Base-by-base conservation (phyloP, 176 grass and related monocot species). In the Oryza longistaminata region DNA sequence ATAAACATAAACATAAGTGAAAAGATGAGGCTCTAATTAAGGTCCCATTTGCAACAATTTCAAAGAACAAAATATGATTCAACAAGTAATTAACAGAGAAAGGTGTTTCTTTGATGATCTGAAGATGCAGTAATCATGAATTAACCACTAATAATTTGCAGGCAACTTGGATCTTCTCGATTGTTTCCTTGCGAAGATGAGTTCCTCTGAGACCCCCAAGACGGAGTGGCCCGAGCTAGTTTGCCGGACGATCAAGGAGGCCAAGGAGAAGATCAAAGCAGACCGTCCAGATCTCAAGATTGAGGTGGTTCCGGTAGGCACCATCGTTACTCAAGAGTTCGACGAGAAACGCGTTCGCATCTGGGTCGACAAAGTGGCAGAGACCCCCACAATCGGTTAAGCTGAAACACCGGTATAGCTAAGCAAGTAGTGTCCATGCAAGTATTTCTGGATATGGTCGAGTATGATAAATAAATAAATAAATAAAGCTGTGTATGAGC, bases 191-290 rank as follows among this genome's bases (percentile, higher is more conserved):
- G 34, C 21, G 16, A 74, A 19, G 31, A 87, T 87, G 85, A 83
- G 53, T 39, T 73, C 70, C 19, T 2, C 16, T 7, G 53, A 46
- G 9, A 35, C 55, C 40, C 10, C n/a, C 6, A 87, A 81, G 48
- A 69, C 78, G 11, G 78, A 87, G 78, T 87, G 85, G 85, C 71
- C 85, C 6, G 78, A 87, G 46, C 71, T 87, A 1, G 8, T 75
- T 22, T 71, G 85, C 0, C 2, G 35, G 0, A 87, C 62, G 4
- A 87, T 87, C 70, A 75, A 87, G 71, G 24, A 81, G 46, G 85
- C 85, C 0, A 8, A 68, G 25, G 64, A 75, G 64, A 87, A 67
- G 78, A 87, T 87, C 13, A 87, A 75, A 35, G 46, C 61, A 5
- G 85, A 87, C 4, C 85, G 85, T 0, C 85, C 85, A 46, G 78